Evolutionary conservation across 1,139 yeast species (phyloP).

Genomic region (Arxiozyma bovina): DNA sequence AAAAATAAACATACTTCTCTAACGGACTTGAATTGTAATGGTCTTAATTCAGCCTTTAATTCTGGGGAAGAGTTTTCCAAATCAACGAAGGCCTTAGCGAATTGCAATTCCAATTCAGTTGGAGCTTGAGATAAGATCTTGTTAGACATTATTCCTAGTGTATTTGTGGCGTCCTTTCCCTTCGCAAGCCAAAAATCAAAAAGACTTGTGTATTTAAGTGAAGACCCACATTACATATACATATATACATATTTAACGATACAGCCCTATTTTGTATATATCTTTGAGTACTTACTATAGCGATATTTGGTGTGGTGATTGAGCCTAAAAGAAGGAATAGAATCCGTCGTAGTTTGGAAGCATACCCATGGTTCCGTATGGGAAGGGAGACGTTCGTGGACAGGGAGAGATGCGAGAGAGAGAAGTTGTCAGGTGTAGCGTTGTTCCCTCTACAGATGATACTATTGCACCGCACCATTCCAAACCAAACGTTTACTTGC

Average conservation of each 20-base stretch:
- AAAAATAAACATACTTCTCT: conserved; percentile 52
- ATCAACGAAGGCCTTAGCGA: conserved; percentile 97
- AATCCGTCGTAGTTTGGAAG: neutral
- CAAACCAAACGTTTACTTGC: neutral
- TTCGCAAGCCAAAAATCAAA: neutral
- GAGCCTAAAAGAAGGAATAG: neutral
- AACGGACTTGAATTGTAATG: conserved; percentile 96
- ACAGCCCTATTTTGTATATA: neutral
- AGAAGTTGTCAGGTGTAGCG: neutral
- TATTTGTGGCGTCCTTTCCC: neutral
- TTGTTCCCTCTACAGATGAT: no score
- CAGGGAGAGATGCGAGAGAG: neutral
- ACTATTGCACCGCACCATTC: no score
- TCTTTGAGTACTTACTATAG: neutral
- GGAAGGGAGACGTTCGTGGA: neutral
- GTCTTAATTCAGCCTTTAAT: conserved; percentile 96
- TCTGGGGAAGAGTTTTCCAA: conserved; percentile 91
- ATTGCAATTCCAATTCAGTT: conserved; percentile 97
- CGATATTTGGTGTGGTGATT: neutral
- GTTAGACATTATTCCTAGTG: conserved; percentile 32
- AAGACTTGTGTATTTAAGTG: neutral
- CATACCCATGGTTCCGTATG: no score
- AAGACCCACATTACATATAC: neutral
- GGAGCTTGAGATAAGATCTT: conserved; percentile 90
- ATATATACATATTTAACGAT: neutral